These are phyloP conservation scores for Penicillium silybi DNA, from an alignment of 495 filamentous ascomycete species.

Conservation along the genomic window DNA sequence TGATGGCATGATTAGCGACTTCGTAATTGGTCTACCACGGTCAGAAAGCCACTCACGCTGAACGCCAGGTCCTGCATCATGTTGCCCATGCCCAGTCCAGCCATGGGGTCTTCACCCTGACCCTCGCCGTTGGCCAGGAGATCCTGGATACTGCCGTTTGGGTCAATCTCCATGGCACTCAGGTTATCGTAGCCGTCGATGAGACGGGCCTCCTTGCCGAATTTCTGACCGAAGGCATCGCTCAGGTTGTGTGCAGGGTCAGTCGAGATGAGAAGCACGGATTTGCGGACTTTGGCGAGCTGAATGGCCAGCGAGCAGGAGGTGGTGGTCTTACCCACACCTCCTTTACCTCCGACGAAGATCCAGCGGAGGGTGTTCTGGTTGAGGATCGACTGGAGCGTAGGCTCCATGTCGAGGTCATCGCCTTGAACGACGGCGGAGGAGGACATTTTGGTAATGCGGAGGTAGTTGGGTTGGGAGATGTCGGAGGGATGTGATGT, in stretches of 20 bases:
- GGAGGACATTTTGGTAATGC: conserved; percentile 53
- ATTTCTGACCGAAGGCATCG: conserved; percentile 98
- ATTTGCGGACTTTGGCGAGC: conserved; percentile 92
- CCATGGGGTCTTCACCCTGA: conserved; percentile 65
- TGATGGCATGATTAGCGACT: conserved; percentile 16
- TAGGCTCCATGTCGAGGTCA: conserved; percentile 82
- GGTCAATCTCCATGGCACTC: conserved; percentile 99
- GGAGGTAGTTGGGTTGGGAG: background rate
- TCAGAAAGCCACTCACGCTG: conserved; percentile 48
- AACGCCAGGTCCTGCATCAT: conserved; percentile 75
- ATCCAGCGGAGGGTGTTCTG: conserved; percentile 97
- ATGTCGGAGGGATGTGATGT: conserved; percentile 8
- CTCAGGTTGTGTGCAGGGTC: conserved; percentile 98
- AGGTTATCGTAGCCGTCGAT: conserved; percentile 90
- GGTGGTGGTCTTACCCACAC: conserved; percentile 99
- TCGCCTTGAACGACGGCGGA: conserved; percentile 60
- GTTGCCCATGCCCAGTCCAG: conserved; percentile 59
- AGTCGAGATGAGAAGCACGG: conserved; percentile 94
- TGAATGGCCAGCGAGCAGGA: conserved; percentile 98
- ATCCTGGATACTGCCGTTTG: conserved; percentile 96
- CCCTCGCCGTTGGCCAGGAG: conserved; percentile 79
- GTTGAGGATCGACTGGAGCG: conserved; percentile 89
- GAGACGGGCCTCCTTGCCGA: conserved; percentile 94
- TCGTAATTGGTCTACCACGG: background rate
- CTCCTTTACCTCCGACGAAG: conserved; percentile 97